A percentile compares a stretch with the other conserved stretches of the same genome.
Evolutionary conservation across 2,329 filamentous ascomycete genomes (phyloP).

Genomic region (Ophiocordyceps camponoti-leonardi): DNA sequence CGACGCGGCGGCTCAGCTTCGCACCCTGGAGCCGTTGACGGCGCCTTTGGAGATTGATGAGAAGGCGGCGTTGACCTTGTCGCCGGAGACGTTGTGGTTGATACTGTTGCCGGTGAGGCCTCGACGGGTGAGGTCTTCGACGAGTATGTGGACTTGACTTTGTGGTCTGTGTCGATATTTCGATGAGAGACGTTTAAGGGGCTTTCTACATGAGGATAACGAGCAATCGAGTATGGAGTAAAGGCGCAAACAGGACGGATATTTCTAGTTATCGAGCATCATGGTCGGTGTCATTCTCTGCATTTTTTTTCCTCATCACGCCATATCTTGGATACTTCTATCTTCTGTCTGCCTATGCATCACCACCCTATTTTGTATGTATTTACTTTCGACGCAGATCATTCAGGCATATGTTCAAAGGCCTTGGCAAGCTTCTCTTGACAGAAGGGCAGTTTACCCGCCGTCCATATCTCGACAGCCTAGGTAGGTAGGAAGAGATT

Average conservation of each 20-base stretch:
- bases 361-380: not conserved
- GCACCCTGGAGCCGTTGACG: slow-evolving; percentile 10
- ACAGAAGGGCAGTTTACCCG: slow-evolving; percentile 52
- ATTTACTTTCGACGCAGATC: not conserved
- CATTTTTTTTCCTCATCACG: not conserved
- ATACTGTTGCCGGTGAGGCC: slow-evolving; percentile 9
- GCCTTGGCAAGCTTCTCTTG: slow-evolving; percentile 45
- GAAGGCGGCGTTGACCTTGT: slow-evolving; percentile 9
- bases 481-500: slow-evolving; percentile 10
- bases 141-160: not conserved
- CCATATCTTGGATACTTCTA: not conserved
- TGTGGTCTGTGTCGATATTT: too few relatives aligned
- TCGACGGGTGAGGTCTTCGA: not conserved
- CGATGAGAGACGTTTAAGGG: not conserved
- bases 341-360: not conserved
- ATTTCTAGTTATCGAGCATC: not conserved
- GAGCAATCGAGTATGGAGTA: not conserved
- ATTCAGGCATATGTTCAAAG: slow-evolving; percentile 42
- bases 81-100: slow-evolving; percentile 16
- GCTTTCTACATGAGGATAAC: not conserved
- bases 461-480: slow-evolving; percentile 55
- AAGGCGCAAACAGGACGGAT: too few relatives aligned
- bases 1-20: slow-evolving; percentile 7
- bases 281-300: not conserved
- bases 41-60: slow-evolving; percentile 12